These are phyloP conservation scores for Apophysomyces sp. DNA, from an alignment of 371 early-diverging fungal genomes.

Conservation along the genomic window DNA sequence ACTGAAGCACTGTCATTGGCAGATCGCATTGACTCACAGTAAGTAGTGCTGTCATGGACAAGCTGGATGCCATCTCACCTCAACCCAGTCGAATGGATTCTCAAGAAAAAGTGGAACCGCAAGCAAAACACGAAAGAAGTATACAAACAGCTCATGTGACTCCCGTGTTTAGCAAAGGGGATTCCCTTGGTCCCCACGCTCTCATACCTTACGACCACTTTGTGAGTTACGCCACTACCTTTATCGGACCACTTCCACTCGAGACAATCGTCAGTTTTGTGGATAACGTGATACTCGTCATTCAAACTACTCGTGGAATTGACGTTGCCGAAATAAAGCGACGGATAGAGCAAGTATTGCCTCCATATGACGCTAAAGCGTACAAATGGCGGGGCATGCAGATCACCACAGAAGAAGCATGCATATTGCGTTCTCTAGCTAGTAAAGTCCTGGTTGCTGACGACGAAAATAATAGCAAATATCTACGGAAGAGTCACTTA, in stretches of 20 bases:
- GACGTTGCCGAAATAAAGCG: slow-evolving; percentile 7
- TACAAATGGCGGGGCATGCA: slow-evolving; percentile 3
- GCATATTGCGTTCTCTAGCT: background rate
- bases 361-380: slow-evolving; percentile 5
- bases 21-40: slow-evolving; percentile 4
- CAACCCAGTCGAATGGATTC: background rate
- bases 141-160: slow-evolving; percentile 12
- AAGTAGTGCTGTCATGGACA: background rate
- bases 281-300: slow-evolving; percentile 1
- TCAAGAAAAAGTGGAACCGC: background rate
- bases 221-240: slow-evolving; percentile 7
- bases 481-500: background rate
- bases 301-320: background rate
- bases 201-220: slow-evolving; percentile 8
- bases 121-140: background rate
- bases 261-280: slow-evolving; percentile 5
- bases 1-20: background rate
- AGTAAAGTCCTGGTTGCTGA: background rate
- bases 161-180: background rate
- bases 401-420: background rate
- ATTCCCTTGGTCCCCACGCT: background rate
- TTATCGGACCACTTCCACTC: slow-evolving; percentile 2
- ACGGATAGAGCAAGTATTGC: slow-evolving; percentile 6
- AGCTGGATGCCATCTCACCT: background rate
- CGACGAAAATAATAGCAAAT: background rate